phyloP scores from a whole-genome alignment of 805 yeast genomes.

The Yamadazyma paraphyllophila region DNA sequence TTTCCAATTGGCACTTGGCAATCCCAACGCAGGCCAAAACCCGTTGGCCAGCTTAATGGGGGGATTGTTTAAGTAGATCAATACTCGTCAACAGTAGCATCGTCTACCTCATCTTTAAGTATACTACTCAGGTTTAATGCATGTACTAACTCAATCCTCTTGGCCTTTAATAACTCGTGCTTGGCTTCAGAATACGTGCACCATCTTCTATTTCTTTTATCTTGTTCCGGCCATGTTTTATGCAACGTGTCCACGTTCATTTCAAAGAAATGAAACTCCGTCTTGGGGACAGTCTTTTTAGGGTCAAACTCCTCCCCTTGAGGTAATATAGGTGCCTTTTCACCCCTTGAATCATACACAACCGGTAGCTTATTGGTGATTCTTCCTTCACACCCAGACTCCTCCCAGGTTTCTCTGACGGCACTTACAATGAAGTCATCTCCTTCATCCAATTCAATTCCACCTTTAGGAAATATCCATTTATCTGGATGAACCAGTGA shows the following conservation, averaged over 20 bases:
- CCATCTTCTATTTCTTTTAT: slow-evolving; percentile 69
- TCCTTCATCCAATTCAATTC: slow-evolving; percentile 81
- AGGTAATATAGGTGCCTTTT: slow-evolving; percentile 35
- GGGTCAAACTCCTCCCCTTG: slow-evolving; percentile 33
- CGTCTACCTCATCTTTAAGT: slow-evolving; percentile 28
- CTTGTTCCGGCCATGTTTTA: slow-evolving; percentile 73
- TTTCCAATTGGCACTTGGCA: slow-evolving; percentile 53
- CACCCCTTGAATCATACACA: slow-evolving; percentile 55
- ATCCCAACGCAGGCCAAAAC: slow-evolving; percentile 38
- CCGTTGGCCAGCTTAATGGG: slow-evolving; percentile 66
- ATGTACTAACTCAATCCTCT: slow-evolving; percentile 64
- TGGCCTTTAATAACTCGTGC: slow-evolving; percentile 52
- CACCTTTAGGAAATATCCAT: slow-evolving; percentile 97
- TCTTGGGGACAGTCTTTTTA: slow-evolving; percentile 53
- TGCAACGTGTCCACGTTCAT: slow-evolving; percentile 57
- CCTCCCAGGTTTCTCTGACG: slow-evolving; percentile 94
- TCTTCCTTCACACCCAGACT: slow-evolving; percentile 82
- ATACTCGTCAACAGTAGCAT: not conserved
- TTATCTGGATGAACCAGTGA: slow-evolving; percentile 65
- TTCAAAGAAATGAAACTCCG: slow-evolving; percentile 89
- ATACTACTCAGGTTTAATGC: slow-evolving; percentile 62
- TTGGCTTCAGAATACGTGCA: slow-evolving; percentile 66
- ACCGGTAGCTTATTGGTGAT: slow-evolving; percentile 57
- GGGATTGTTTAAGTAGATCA: slow-evolving; percentile 34
- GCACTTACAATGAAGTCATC: slow-evolving; percentile 55